These are phyloP conservation scores for Saturnispora bothae DNA, from an alignment of 805 yeast genomes.

Conservation along the genomic window DNA sequence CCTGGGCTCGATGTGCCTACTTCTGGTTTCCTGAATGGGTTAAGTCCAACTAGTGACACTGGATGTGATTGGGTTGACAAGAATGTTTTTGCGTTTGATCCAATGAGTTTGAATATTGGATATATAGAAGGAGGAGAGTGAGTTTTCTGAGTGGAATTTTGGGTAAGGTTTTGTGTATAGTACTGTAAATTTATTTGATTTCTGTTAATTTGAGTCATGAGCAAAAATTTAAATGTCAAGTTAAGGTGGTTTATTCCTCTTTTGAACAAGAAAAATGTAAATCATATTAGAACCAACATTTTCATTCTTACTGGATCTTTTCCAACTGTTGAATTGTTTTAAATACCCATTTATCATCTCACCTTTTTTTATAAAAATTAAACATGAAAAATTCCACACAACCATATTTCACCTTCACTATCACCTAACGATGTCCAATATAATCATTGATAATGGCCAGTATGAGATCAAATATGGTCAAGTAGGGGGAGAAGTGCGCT, in stretches of 20 bases:
- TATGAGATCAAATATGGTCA: slow-evolving; percentile 64
- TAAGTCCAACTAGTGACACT: slow-evolving; percentile 32
- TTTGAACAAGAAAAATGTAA: no score
- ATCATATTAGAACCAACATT: no score
- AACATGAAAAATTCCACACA: no score
- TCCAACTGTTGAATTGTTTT: not conserved
- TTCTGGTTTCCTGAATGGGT: slow-evolving; percentile 6
- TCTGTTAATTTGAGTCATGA: no score
- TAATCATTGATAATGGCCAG: slow-evolving; percentile 86
- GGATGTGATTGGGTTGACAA: slow-evolving; percentile 54
- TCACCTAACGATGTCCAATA: slow-evolving; percentile 17
- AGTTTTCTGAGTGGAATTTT: no score
- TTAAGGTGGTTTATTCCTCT: no score
- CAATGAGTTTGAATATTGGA: slow-evolving; percentile 15
- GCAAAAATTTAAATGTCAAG: not conserved
- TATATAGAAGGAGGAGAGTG: not conserved
- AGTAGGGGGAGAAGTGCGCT: slow-evolving; percentile 34
- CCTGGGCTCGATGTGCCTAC: not conserved
- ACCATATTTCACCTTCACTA: no score
- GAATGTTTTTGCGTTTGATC: slow-evolving; percentile 31
- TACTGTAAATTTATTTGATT: no score
- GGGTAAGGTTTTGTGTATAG: no score
- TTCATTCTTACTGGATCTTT: no score
- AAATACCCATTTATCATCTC: no score
- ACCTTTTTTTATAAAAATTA: no score